Percentiles rank a stretch among this genome's conserved stretches.
These are phyloP conservation scores for Pseudocohnilembus persalinus DNA, from an alignment of 169 alveolate species.

Conservation along the genomic window DNA sequence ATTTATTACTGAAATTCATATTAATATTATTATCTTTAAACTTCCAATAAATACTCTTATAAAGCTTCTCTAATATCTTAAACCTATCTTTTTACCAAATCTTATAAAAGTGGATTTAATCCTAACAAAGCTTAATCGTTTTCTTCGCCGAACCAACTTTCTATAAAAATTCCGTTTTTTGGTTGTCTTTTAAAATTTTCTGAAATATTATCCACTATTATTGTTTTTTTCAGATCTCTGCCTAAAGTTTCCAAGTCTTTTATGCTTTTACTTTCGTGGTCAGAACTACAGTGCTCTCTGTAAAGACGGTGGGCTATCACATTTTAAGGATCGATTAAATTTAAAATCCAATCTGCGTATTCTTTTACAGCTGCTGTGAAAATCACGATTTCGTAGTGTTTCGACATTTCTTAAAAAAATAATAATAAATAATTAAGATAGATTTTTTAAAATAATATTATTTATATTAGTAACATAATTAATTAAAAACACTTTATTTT, in stretches of 20 bases:
- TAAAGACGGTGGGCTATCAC: conserved; percentile 80
- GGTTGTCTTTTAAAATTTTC: conserved; percentile 84
- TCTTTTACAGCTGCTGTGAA: conserved; percentile 89
- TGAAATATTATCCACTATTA: conserved; percentile 88
- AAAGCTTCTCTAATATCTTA: background rate
- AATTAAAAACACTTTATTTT: no score
- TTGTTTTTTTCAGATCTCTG: conserved; percentile 75
- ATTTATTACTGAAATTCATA: no score
- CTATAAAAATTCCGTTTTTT: conserved; percentile 85
- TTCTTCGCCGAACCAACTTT: conserved; percentile 87
- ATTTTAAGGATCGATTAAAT: conserved; percentile 70
- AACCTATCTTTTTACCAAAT: background rate
- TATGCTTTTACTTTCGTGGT: conserved; percentile 49
- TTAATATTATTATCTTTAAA: no score
- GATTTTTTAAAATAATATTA: no score
- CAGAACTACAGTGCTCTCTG: conserved; percentile 79
- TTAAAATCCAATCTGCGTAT: conserved; percentile 88
- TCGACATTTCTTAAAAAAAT: conserved; percentile 65
- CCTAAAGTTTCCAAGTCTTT: conserved; percentile 84
- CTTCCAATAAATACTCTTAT: background rate
- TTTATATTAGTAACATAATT: no score
- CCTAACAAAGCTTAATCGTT: conserved; percentile 70
- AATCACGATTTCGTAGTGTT: conserved; percentile 80
- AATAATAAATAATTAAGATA: no score
- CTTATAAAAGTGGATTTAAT: conserved; percentile 66